Percentiles rank a stretch among this genome's conserved stretches.
Conservation (phyloP, 495 filamentous ascomycete species). For the Talaromyces stipitatus region DNA sequence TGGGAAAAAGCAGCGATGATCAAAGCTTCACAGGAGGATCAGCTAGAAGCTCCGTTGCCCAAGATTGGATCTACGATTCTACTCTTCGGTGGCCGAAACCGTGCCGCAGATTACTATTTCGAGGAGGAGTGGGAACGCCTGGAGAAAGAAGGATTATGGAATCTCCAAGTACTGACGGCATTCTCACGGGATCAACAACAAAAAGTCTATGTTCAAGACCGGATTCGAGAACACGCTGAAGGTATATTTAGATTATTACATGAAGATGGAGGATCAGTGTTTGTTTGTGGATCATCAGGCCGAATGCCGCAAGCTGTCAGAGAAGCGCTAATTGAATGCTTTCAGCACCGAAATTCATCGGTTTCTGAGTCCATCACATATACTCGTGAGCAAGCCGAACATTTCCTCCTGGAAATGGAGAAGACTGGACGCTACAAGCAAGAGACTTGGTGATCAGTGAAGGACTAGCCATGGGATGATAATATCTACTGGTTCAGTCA, state of each 20-base stretch:
- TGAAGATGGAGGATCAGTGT: conserved; percentile 47
- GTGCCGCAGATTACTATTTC: conserved; percentile 70
- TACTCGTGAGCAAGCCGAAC: conserved; percentile 45
- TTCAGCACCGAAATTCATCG: conserved; percentile 34
- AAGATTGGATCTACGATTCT: conserved; percentile 37
- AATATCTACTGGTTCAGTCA: background rate
- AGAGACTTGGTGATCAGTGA: conserved; percentile 59
- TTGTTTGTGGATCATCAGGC: conserved; percentile 77
- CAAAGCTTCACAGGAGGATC: conserved; percentile 26
- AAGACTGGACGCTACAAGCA: conserved; percentile 65
- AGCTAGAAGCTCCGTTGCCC: conserved; percentile 15
- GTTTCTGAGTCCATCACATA: conserved; percentile 15
- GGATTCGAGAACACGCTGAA: conserved; percentile 53
- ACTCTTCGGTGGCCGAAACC: conserved; percentile 77
- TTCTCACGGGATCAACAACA: conserved; percentile 73
- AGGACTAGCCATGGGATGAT: background rate
- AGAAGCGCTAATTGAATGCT: conserved; percentile 68
- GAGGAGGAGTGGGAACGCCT: conserved; percentile 59
- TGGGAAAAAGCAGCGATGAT: conserved; percentile 52
- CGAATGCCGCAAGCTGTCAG: conserved; percentile 86
- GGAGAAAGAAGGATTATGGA: conserved; percentile 16
- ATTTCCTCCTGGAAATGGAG: conserved; percentile 54
- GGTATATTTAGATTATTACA: conserved; percentile 53
- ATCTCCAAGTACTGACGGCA: conserved; percentile 58
- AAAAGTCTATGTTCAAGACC: conserved; percentile 88